Percentiles rank a stretch among this genome's conserved stretches.
Evolutionary conservation across 1,139 yeast species (phyloP).

Genomic region (Yamadazyma diddensiae): DNA sequence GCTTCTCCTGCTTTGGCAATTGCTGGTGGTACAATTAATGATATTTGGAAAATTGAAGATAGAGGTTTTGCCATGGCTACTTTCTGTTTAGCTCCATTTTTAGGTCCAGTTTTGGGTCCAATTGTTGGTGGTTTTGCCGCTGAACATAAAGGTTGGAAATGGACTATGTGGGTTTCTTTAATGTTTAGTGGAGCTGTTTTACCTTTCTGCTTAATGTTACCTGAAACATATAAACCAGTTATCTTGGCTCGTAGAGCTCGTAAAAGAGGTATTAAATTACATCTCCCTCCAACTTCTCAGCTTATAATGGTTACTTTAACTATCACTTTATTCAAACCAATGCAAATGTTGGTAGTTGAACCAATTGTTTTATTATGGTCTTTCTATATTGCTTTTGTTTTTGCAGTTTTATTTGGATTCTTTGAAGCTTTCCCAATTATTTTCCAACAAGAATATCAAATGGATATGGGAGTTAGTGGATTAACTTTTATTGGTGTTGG

Average conservation of each 20-base stretch:
- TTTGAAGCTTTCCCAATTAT: constrained; percentile 77
- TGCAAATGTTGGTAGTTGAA: constrained; percentile 62
- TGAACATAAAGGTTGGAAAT: constrained; percentile 66
- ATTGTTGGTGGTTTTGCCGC: constrained; percentile 78
- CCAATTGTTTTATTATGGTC: constrained; percentile 70
- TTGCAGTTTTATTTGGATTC: constrained; percentile 74
- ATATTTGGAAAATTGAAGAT: constrained; percentile 56
- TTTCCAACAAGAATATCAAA: constrained; percentile 58
- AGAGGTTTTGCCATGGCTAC: constrained; percentile 68
- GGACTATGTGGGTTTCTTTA: constrained; percentile 74
- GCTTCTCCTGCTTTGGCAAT: constrained; percentile 85
- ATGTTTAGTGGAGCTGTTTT: constrained; percentile 68
- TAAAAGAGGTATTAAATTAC: constrained; percentile 52
- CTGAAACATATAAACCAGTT: constrained; percentile 70
- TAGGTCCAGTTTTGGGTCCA: constrained; percentile 85
- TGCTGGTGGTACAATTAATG: constrained; percentile 85
- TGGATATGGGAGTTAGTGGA: constrained; percentile 61
- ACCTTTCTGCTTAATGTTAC: constrained; percentile 54
- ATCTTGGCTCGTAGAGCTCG: constrained; percentile 56
- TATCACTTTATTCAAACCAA: constrained; percentile 55
- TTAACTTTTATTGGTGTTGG: constrained; percentile 70
- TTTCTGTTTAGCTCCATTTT: constrained; percentile 67
- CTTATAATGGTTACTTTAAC: constrained; percentile 16
- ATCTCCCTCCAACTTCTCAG: constrained; percentile 20
- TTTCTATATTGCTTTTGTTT: constrained; percentile 65